Conservation (phyloP, 2,329 filamentous ascomycete genomes). For the Colletotrichum endophyticum region DNA sequence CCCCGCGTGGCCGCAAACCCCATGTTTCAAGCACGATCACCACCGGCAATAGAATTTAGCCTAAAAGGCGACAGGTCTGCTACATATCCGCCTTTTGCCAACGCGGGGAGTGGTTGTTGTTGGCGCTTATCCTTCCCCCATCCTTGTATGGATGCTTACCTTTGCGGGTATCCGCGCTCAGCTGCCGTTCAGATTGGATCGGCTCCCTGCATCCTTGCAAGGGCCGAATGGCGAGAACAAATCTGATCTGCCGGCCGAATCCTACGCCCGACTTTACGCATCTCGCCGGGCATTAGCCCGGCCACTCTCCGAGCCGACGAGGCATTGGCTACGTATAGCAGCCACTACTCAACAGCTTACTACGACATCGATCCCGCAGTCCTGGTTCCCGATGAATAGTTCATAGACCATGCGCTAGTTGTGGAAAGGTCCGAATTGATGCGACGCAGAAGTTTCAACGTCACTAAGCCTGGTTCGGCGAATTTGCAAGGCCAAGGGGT, state of each 20-base stretch:
- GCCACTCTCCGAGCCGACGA: not conserved
- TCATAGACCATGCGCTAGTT: not conserved
- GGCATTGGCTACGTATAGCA: not conserved
- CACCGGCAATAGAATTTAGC: conserved; percentile 17
- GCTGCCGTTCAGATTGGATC: not conserved
- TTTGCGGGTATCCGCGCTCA: not conserved
- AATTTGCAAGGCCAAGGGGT: not conserved
- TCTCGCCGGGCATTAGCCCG: not conserved
- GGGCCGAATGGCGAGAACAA: not conserved
- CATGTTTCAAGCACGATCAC: not conserved
- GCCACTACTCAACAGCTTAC: not conserved
- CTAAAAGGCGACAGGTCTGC: not conserved
- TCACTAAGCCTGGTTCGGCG: rapidly evolving
- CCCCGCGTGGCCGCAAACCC: conserved; percentile 8
- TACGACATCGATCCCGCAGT: not conserved
- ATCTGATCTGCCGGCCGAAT: not conserved
- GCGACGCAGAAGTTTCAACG: not conserved
- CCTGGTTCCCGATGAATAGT: not conserved
- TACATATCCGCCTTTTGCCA: conserved; percentile 3
- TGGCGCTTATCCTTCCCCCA: not conserved
- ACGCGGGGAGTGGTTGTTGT: not conserved
- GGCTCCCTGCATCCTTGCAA: not conserved
- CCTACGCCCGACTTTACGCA: not conserved
- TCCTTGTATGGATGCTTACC: not conserved
- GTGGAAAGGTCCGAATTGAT: not conserved